Evolutionary conservation across 768 basidiomycete species (phyloP).

Genomic region (Phaeotremella fagi): DNA sequence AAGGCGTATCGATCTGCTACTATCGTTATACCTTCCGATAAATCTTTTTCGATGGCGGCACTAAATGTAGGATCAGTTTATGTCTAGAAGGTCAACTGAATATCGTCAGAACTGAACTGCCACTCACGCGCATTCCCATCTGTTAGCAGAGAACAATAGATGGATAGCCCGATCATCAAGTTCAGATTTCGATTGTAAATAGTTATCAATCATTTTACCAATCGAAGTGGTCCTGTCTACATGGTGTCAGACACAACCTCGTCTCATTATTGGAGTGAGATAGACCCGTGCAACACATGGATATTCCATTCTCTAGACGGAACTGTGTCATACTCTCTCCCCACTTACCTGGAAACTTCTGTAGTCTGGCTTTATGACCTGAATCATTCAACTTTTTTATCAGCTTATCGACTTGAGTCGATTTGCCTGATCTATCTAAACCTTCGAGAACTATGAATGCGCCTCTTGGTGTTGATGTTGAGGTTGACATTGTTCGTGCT

Average conservation of each 20-base stretch:
- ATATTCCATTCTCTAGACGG: too few species aligned
- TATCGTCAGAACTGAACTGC: background rate
- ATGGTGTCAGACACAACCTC: background rate
- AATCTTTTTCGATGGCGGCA: constrained; percentile 58
- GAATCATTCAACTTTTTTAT: constrained; percentile 54
- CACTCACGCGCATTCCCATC: constrained; percentile 86
- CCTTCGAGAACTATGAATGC: constrained; percentile 92
- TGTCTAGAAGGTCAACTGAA: background rate
- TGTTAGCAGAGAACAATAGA: constrained; percentile 90
- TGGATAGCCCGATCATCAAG: constrained; percentile 89
- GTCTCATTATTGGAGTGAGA: too few species aligned
- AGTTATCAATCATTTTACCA: constrained; percentile 88
- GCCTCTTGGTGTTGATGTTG: constrained; percentile 49
- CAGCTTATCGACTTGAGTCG: constrained; percentile 71
- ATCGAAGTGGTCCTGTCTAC: constrained; percentile 85
- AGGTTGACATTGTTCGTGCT: background rate
- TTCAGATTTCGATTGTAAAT: constrained; percentile 75
- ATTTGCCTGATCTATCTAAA: constrained; percentile 91
- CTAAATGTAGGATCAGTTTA: constrained; percentile 47
- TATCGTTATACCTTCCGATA: constrained; percentile 64
- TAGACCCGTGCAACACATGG: too few species aligned
- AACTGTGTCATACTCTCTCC: too few species aligned
- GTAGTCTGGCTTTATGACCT: constrained; percentile 55
- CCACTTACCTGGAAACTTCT: constrained; percentile 91
- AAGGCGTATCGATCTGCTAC: constrained; percentile 94